phyloP scores from a whole-genome alignment of 108 stramenopile genomes.

The Tribonema minus region DNA sequence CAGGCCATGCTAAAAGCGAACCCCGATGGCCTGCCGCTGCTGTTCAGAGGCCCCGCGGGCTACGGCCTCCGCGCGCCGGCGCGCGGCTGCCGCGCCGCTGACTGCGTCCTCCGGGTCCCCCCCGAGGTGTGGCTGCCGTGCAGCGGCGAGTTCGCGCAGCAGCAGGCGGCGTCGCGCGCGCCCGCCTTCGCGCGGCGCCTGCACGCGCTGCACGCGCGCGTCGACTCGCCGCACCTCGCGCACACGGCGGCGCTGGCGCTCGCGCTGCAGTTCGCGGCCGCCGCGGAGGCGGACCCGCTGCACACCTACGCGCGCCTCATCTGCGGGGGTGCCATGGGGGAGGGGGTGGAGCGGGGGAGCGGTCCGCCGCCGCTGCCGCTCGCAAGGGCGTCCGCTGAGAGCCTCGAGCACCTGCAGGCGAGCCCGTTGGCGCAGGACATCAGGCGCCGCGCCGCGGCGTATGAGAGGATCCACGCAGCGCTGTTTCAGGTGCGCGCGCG shows the following conservation, averaged over 20 bases:
- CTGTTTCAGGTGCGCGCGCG: neutral
- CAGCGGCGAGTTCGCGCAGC: neutral
- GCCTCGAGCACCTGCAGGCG: neutral
- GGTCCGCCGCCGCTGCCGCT: neutral
- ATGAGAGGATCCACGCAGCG: neutral
- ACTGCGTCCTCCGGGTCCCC: neutral
- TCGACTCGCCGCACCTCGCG: neutral
- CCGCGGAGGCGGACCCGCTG: neutral
- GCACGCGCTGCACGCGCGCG: neutral
- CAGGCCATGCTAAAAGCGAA: too few species aligned
- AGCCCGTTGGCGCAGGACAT: neutral
- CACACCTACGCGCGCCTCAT: neutral
- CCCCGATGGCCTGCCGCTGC: too few species aligned
- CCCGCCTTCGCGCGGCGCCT: neutral
- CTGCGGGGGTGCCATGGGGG: neutral
- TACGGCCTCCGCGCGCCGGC: neutral
- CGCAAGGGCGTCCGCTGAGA: neutral
- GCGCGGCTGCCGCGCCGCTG: neutral
- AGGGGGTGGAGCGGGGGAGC: too few species aligned
- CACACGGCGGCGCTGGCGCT: neutral
- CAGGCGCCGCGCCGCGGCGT: neutral
- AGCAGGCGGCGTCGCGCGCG: neutral
- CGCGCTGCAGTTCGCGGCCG: neutral
- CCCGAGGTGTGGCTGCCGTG: neutral
- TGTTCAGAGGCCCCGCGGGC: neutral